Evolutionary conservation across 768 basidiomycete genomes (phyloP).

Genomic region (Fomitopsis pulvina): DNA sequence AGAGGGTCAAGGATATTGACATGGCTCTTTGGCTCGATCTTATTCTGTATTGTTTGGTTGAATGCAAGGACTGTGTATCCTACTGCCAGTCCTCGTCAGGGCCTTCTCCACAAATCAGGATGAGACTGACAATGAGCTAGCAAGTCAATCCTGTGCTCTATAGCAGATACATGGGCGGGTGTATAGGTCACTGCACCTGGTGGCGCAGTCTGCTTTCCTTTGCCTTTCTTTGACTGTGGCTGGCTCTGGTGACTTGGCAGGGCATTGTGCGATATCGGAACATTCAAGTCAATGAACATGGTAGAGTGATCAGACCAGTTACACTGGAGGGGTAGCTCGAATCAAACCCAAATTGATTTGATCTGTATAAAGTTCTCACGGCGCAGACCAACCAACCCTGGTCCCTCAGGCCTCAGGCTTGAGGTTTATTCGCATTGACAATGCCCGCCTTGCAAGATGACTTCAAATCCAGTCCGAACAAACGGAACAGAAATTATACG

Average conservation of each 20-base stretch:
- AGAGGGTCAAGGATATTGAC: constrained; percentile 56
- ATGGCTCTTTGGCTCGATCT: constrained; percentile 66
- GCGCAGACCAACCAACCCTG: too few species aligned
- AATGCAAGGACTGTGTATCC: constrained; percentile 82
- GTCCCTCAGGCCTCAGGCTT: too few species aligned
- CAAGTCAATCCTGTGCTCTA: constrained; percentile 62
- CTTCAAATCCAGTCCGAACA: too few species aligned
- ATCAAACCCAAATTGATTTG: too few species aligned
- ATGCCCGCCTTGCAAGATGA: too few species aligned
- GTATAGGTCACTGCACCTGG: constrained; percentile 32
- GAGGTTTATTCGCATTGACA: too few species aligned
- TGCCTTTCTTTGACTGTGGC: constrained; percentile 44
- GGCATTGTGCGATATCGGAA: constrained; percentile 14
- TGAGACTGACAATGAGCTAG: constrained; percentile 61
- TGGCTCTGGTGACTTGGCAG: constrained; percentile 6
- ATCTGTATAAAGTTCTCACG: too few species aligned
- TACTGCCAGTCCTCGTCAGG: constrained; percentile 40
- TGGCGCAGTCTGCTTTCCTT: constrained; percentile 41
- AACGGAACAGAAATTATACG: too few species aligned
- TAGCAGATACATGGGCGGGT: constrained; percentile 45
- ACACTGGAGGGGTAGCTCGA: too few species aligned
- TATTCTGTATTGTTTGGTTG: constrained; percentile 64
- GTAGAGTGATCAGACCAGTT: not conserved
- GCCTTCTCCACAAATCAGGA: not conserved
- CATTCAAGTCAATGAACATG: constrained; percentile 23